Evolutionary conservation across 106 monocot species (phyloP).

Genomic region (Dioscorea zingiberensis): DNA sequence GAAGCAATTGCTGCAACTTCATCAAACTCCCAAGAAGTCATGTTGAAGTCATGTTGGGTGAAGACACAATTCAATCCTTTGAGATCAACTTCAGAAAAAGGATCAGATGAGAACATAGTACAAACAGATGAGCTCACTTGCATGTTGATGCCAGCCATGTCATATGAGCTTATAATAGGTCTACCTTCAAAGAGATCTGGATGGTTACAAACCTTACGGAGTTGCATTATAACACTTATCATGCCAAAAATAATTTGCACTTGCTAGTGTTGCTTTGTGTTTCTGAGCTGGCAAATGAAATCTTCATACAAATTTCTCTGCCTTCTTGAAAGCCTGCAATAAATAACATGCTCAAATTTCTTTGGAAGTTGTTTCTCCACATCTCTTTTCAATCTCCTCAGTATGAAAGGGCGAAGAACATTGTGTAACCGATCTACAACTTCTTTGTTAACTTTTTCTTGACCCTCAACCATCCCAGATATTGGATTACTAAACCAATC

Average conservation of each 20-base stretch:
- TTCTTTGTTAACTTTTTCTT: slow-evolving; percentile 96
- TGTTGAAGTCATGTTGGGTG: slow-evolving; percentile 62
- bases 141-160: slow-evolving; percentile 81
- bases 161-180: slow-evolving; percentile 92
- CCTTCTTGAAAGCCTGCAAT: slow-evolving; percentile 82
- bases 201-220: slow-evolving; percentile 99
- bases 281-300: slow-evolving; percentile 95
- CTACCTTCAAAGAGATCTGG: slow-evolving; percentile 99
- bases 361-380: slow-evolving; percentile 96
- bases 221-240: slow-evolving; percentile 99
- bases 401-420: slow-evolving; percentile 95
- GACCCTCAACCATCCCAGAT: slow-evolving; percentile 98
- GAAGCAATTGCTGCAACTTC: slow-evolving; percentile 43
- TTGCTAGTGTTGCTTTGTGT: slow-evolving; percentile 94
- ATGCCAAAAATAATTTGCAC: slow-evolving; percentile 95
- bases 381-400: slow-evolving; percentile 91
- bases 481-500: slow-evolving; percentile 99
- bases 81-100: slow-evolving; percentile 73
- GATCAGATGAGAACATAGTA: slow-evolving; percentile 38
- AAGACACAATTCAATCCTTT: slow-evolving; percentile 66
- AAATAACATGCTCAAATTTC: slow-evolving; percentile 91
- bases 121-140: slow-evolving; percentile 71
- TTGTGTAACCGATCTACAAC: slow-evolving; percentile 96
- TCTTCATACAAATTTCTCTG: slow-evolving; percentile 97
- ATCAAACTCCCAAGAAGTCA: slow-evolving; percentile 85